Conservation (phyloP, 2,329 filamentous ascomycete genomes). For the Fusarium liriodendri region DNA sequence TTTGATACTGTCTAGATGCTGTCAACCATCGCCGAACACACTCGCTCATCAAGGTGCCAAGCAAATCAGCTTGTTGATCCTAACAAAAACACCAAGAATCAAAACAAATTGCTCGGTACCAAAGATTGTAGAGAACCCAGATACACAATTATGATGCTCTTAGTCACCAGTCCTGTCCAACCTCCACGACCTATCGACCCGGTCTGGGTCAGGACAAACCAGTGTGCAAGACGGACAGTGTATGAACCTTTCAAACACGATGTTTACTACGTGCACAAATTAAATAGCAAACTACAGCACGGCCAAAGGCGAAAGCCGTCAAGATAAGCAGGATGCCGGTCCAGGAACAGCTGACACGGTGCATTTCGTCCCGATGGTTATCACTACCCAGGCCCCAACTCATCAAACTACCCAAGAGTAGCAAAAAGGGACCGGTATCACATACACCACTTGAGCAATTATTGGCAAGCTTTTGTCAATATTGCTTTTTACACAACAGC, state of each 20-base stretch:
- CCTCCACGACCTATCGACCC: neutral
- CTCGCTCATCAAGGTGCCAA: neutral
- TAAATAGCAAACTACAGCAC: neutral
- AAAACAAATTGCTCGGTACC: neutral
- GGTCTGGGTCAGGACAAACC: neutral
- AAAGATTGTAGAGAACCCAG: neutral
- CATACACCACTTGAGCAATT: too few relatives aligned
- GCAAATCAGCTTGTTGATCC: neutral
- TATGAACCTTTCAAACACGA: neutral
- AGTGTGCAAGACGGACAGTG: neutral
- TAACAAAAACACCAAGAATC: neutral
- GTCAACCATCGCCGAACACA: neutral
- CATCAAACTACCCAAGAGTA: neutral
- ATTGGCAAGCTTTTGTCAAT: neutral
- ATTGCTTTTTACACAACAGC: neutral
- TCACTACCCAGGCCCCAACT: neutral
- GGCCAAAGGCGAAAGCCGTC: neutral
- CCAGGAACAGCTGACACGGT: too few relatives aligned
- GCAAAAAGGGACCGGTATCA: neutral
- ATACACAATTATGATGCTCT: neutral
- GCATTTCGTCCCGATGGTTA: neutral
- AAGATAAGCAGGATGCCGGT: neutral
- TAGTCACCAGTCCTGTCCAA: neutral
- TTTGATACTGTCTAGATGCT: neutral
- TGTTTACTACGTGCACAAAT: neutral